Conservation (phyloP, 2,329 filamentous ascomycete species). For the Fusarium chlamydosporum region DNA sequence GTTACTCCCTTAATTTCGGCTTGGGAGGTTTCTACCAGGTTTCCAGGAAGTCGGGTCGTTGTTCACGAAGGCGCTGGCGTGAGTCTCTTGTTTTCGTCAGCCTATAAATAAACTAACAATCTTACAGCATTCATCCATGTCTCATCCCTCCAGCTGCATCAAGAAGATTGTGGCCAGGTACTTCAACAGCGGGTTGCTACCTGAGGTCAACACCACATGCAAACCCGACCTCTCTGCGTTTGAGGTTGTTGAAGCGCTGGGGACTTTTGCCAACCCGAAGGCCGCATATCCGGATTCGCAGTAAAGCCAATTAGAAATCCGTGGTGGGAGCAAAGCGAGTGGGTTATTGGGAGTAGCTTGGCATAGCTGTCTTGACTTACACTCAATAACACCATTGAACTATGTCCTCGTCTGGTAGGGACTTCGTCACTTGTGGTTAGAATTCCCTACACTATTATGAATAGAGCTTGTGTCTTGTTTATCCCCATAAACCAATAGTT, state of each 20-base stretch:
- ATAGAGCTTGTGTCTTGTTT: not conserved
- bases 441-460: not conserved
- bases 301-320: not conserved
- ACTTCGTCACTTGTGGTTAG: not conserved
- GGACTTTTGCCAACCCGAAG: not conserved
- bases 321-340: not conserved
- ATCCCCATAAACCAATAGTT: not conserved
- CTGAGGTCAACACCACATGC: slow-evolving; percentile 8
- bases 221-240: slow-evolving; percentile 6
- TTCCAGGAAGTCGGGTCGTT: slow-evolving; percentile 16
- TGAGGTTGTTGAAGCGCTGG: not conserved
- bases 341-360: not conserved
- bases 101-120: not conserved
- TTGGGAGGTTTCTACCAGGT: slow-evolving; percentile 2
- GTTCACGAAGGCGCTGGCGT: slow-evolving; percentile 17
- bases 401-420: too few species aligned
- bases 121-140: slow-evolving; percentile 1
- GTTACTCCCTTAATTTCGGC: slow-evolving; percentile 1
- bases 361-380: not conserved
- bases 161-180: slow-evolving; percentile 1
- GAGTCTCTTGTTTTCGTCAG: not conserved
- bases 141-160: slow-evolving; percentile 15
- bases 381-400: not conserved
- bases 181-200: slow-evolving; percentile 3
- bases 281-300: not conserved